These are phyloP conservation scores for Arthroderma uncinatum DNA, from an alignment of 2,329 filamentous ascomycete genomes.

Conservation along the genomic window DNA sequence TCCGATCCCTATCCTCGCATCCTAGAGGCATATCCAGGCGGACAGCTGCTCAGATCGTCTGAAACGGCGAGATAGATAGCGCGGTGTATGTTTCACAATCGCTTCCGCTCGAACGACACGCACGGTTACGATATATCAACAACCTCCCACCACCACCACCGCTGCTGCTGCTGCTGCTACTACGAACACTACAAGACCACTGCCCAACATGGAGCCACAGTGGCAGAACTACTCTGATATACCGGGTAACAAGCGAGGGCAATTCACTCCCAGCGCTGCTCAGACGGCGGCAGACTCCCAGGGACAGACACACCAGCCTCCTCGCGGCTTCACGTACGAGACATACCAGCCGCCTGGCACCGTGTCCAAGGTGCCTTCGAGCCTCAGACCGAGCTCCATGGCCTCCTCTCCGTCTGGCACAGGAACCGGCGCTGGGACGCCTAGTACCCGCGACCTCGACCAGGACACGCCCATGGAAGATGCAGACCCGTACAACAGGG, in stretches of 20 bases:
- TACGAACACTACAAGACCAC: not conserved
- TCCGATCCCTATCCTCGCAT: not conserved
- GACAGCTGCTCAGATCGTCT: not conserved
- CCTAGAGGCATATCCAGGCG: not conserved
- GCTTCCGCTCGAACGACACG: not conserved
- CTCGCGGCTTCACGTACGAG: constrained; percentile 56
- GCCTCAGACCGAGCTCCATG: constrained; percentile 40
- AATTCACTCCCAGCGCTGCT: constrained; percentile 48
- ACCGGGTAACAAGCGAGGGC: constrained; percentile 49
- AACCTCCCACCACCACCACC: not conserved
- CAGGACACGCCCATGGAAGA: constrained; percentile 70
- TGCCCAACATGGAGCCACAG: constrained; percentile 43
- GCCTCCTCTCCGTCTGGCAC: constrained; percentile 42
- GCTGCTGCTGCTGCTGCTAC: no score
- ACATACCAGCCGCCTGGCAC: constrained; percentile 45
- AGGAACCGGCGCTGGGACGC: constrained; percentile 23
- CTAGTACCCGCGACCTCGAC: constrained; percentile 57
- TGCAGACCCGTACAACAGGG: constrained; percentile 68
- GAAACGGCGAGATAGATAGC: not conserved
- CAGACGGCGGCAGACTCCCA: constrained; percentile 31
- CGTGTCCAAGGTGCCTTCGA: constrained; percentile 22
- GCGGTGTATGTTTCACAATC: not conserved
- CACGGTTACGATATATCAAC: no score
- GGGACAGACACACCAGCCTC: constrained; percentile 40
- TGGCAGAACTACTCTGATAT: constrained; percentile 59